phyloP scores from a whole-genome alignment of 1,284 basidiomycete genomes.

The Apiotrichum akiyoshidainum region DNA sequence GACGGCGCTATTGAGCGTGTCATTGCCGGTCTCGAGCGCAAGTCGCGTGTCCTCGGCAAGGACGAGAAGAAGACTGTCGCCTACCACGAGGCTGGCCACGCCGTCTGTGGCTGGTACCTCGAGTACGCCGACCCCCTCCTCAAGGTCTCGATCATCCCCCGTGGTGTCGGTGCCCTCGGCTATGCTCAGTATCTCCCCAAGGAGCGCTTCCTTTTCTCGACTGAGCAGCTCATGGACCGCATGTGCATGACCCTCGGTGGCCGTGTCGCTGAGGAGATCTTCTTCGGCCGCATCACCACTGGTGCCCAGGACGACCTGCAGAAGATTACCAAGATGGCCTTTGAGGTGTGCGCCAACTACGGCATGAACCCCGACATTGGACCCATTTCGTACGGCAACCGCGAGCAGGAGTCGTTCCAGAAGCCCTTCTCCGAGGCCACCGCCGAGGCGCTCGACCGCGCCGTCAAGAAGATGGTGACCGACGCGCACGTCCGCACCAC shows the following conservation, averaged over 20 bases:
- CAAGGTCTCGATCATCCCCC: constrained; percentile 97
- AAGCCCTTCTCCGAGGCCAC: constrained; percentile 99
- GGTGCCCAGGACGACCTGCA: constrained; percentile 96
- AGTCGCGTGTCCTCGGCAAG: constrained; percentile 84
- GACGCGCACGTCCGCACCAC: constrained; percentile 82
- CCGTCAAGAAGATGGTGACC: constrained; percentile 91
- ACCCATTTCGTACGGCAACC: constrained; percentile 89
- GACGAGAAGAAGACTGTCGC: constrained; percentile 99
- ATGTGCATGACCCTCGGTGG: constrained; percentile 99
- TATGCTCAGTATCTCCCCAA: constrained; percentile 96
- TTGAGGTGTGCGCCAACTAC: constrained; percentile 85
- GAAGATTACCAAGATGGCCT: constrained; percentile 97
- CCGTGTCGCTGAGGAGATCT: constrained; percentile 96
- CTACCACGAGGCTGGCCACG: constrained; percentile 98
- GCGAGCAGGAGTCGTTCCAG: constrained; percentile 82
- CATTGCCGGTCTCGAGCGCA: constrained; percentile 93
- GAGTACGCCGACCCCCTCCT: constrained; percentile 95
- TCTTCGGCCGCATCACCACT: constrained; percentile 94
- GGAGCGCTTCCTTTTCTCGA: constrained; percentile 92
- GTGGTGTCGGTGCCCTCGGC: constrained; percentile 91
- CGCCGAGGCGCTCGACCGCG: constrained; percentile 83
- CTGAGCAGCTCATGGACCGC: constrained; percentile 88
- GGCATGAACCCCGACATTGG: constrained; percentile 95
- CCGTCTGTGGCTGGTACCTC: constrained; percentile 96
- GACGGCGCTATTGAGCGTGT: constrained; percentile 98